These are phyloP conservation scores for Wickerhamiella domercqiae DNA, from an alignment of 805 yeast species.

Conservation along the genomic window DNA sequence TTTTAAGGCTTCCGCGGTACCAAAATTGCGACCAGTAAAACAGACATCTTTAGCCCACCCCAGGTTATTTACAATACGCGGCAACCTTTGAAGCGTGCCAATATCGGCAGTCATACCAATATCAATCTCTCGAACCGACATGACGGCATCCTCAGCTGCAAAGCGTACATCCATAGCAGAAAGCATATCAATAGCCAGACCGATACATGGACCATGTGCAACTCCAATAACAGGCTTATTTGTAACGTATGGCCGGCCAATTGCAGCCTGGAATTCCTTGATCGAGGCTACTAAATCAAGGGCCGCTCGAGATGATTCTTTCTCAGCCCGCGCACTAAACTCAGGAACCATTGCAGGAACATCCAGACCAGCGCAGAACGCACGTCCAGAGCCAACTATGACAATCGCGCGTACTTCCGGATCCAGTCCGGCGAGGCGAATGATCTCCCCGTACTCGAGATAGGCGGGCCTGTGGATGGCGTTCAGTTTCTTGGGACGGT, in stretches of 20 bases:
- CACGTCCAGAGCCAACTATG: constrained; percentile 40
- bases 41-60: constrained; percentile 47
- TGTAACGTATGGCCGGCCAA: constrained; percentile 22
- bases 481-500: constrained; percentile 45
- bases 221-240: constrained; percentile 45
- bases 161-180: constrained; percentile 44
- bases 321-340: constrained; percentile 10
- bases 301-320: constrained; percentile 20
- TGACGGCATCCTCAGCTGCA: constrained; percentile 33
- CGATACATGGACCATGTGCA: constrained; percentile 48
- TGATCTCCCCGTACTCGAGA: constrained; percentile 38
- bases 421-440: constrained; percentile 31
- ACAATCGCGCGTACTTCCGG: constrained; percentile 38
- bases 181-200: constrained; percentile 55
- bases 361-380: constrained; percentile 54
- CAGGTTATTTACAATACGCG: constrained; percentile 35
- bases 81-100: constrained; percentile 58
- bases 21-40: constrained; percentile 44
- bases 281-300: constrained; percentile 28
- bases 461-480: constrained; percentile 42
- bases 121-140: constrained; percentile 50
- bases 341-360: constrained; percentile 23
- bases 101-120: constrained; percentile 68
- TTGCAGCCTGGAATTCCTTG: constrained; percentile 41
- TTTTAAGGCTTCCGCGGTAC: constrained; percentile 37